These are phyloP conservation scores for Meyerozyma athensensis DNA, from an alignment of 1,139 yeast species.

Conservation along the genomic window DNA sequence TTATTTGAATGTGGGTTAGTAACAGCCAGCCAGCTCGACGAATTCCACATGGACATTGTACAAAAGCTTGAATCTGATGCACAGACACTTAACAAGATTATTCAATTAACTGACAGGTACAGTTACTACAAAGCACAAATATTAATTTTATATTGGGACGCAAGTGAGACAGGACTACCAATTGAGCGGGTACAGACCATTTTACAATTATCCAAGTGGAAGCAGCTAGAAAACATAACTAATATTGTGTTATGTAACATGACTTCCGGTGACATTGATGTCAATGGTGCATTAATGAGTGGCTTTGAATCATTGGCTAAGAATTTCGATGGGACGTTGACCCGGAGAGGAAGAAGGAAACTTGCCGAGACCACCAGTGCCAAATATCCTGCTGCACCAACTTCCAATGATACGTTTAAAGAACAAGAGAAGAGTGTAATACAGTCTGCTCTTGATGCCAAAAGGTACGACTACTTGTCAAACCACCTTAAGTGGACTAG, in stretches of 20 bases:
- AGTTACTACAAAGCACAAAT: slow-evolving; percentile 34
- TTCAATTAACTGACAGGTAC: slow-evolving; percentile 31
- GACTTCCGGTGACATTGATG: slow-evolving; percentile 24
- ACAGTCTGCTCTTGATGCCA: slow-evolving; percentile 27
- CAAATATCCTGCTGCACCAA: slow-evolving; percentile 6
- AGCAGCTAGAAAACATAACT: slow-evolving; percentile 1
- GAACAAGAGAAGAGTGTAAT: slow-evolving; percentile 23
- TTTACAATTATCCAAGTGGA: slow-evolving; percentile 15
- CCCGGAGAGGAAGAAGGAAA: slow-evolving; percentile 27
- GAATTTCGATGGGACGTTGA: slow-evolving; percentile 27
- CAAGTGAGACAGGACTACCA: slow-evolving; percentile 16
- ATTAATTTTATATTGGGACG: slow-evolving; percentile 38
- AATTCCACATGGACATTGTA: slow-evolving; percentile 9
- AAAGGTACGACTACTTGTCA: slow-evolving; percentile 31
- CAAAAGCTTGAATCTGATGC: slow-evolving; percentile 34
- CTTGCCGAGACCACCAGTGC: slow-evolving; percentile 9
- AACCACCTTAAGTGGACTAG: slow-evolving; percentile 23
- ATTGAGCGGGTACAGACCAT: slow-evolving; percentile 15
- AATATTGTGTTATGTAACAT: slow-evolving; percentile 32
- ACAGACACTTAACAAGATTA: slow-evolving; percentile 32
- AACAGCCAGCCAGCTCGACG: slow-evolving; percentile 7
- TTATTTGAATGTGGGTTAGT: slow-evolving; percentile 45
- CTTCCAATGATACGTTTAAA: slow-evolving; percentile 14
- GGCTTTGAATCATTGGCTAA: slow-evolving; percentile 22
- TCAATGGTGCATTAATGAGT: slow-evolving; percentile 23